A percentile compares a stretch with the other conserved stretches of the same genome.
Evolutionary conservation across 495 filamentous ascomycete genomes (phyloP).

Genomic region (Penicillium silybi): DNA sequence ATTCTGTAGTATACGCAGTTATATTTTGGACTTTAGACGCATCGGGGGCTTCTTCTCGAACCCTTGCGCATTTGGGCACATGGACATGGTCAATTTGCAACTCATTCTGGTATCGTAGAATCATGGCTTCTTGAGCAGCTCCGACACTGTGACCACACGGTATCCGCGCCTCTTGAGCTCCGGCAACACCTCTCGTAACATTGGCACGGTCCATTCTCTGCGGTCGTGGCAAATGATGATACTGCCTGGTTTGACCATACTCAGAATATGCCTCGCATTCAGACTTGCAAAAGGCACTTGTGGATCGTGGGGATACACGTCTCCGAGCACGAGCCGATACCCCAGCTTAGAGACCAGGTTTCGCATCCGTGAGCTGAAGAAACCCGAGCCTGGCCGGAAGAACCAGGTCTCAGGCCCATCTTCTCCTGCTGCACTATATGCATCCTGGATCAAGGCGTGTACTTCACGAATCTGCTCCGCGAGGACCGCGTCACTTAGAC

Average conservation of each 20-base stretch:
- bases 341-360: slow-evolving; percentile 49
- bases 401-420: slow-evolving; percentile 46
- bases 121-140: slow-evolving; percentile 43
- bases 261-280: slow-evolving; percentile 76
- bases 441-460: slow-evolving; percentile 46
- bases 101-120: not conserved
- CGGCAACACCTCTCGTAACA: slow-evolving; percentile 67
- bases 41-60: not conserved
- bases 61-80: not conserved
- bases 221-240: slow-evolving; percentile 83
- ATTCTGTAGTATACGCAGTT: not conserved
- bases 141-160: slow-evolving; percentile 61
- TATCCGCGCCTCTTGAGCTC: slow-evolving; percentile 66
- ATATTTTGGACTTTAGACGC: not conserved
- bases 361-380: slow-evolving; percentile 68
- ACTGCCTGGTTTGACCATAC: slow-evolving; percentile 69
- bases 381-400: slow-evolving; percentile 78
- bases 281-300: slow-evolving; percentile 63
- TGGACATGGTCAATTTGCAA: not conserved
- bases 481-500: slow-evolving; percentile 32
- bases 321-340: slow-evolving; percentile 68
- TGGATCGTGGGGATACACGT: slow-evolving; percentile 83
- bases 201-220: slow-evolving; percentile 71
- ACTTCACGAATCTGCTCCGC: slow-evolving; percentile 37
- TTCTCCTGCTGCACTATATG: slow-evolving; percentile 44